Conservation (phyloP, 306 rosid species). For the Ormosia emarginata region DNA sequence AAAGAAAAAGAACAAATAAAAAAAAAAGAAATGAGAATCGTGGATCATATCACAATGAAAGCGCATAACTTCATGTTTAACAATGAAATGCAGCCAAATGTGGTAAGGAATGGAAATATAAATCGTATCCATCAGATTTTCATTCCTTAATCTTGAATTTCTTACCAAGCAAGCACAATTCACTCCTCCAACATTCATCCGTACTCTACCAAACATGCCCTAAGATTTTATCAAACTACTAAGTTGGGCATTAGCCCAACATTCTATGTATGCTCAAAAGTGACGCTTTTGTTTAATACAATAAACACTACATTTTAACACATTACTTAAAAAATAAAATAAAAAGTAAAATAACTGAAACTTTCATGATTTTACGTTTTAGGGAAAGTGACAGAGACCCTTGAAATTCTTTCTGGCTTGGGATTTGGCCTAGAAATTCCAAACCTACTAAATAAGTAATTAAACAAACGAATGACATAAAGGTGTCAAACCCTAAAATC, state of each 20-base stretch:
- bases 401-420: background rate
- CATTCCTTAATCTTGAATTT: background rate
- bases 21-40: constrained; percentile 17
- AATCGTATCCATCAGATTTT: background rate
- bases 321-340: background rate
- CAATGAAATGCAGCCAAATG: constrained; percentile 21
- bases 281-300: background rate
- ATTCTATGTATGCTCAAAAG: background rate
- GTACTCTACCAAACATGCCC: background rate
- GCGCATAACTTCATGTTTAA: background rate
- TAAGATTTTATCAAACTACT: background rate
- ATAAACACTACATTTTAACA: background rate
- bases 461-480: background rate
- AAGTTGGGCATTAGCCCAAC: background rate
- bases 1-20: constrained; percentile 22
- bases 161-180: background rate
- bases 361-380: background rate
- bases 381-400: background rate
- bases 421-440: background rate
- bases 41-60: constrained; percentile 17
- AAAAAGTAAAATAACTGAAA: background rate
- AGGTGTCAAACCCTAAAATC: background rate
- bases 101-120: constrained; percentile 6
- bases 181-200: background rate
- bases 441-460: background rate